Conservation (phyloP, 2,329 filamentous ascomycete genomes). For the Colletotrichum magnum region DNA sequence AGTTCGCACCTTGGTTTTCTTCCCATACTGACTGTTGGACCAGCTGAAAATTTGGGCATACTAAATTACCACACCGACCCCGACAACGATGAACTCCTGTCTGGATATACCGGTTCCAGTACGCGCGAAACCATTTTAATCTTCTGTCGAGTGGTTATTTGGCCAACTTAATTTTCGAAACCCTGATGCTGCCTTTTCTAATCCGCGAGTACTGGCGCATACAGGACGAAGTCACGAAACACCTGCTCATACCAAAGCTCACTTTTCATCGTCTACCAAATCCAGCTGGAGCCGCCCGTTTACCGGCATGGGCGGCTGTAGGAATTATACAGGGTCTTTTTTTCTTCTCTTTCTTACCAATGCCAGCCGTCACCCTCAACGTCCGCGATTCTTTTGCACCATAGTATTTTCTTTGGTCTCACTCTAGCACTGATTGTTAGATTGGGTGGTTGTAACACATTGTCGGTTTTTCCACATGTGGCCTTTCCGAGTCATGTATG, state of each 20-base stretch:
- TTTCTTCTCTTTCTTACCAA: conserved; percentile 25
- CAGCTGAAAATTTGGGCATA: conserved; percentile 92
- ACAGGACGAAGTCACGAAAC: conserved; percentile 43
- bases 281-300: conserved; percentile 38
- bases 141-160: conserved; percentile 40
- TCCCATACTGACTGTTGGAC: conserved; percentile 47
- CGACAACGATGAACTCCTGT: conserved; percentile 37
- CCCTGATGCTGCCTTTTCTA: conserved; percentile 40
- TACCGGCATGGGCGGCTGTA: conserved; percentile 32
- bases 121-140: conserved; percentile 42
- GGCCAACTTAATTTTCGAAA: conserved; percentile 42
- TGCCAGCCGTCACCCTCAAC: conserved; percentile 27
- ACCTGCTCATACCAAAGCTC: conserved; percentile 41
- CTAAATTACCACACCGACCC: conserved; percentile 57
- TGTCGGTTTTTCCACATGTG: conserved; percentile 40
- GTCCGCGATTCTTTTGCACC: conserved; percentile 37
- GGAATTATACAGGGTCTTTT: conserved; percentile 36
- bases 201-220: conserved; percentile 42
- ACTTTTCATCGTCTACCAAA: conserved; percentile 38
- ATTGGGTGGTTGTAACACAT: conserved; percentile 40
- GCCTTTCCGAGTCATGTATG: conserved; percentile 42
- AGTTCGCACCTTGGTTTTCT: neutral
- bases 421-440: conserved; percentile 38
- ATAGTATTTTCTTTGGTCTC: conserved; percentile 34
- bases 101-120: conserved; percentile 42